phyloP scores from a whole-genome alignment of 257 asterid species.

The Solanum etuberosum region DNA sequence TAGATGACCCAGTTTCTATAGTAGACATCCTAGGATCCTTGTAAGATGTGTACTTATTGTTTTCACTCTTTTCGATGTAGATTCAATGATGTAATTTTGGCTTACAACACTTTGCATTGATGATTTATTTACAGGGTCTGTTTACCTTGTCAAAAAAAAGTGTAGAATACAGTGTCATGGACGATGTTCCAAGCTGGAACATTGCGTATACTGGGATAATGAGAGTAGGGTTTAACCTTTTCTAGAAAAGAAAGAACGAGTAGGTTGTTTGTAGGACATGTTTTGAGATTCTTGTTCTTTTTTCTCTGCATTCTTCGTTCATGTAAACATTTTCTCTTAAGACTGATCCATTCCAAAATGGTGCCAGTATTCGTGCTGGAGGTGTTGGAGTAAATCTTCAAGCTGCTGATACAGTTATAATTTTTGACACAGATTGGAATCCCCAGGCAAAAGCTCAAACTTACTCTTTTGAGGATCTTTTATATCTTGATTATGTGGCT shows the following conservation, averaged over 20 bases:
- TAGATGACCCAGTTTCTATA: background rate
- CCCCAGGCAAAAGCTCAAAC: slow-evolving; percentile 60
- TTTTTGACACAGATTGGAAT: slow-evolving; percentile 99
- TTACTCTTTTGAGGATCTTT: slow-evolving; percentile 2
- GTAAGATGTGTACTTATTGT: background rate
- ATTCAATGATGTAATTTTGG: background rate
- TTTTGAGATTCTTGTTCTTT: background rate
- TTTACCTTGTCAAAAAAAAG: background rate
- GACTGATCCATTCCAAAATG: slow-evolving; percentile 11
- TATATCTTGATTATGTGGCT: background rate
- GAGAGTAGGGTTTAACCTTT: background rate
- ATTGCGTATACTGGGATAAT: background rate
- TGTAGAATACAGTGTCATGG: background rate
- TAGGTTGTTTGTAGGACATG: background rate
- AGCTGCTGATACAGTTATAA: slow-evolving; percentile 99
- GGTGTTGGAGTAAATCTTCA: slow-evolving; percentile 99
- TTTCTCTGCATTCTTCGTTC: background rate
- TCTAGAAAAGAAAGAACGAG: background rate
- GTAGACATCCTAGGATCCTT: background rate
- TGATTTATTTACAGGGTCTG: too few relatives aligned
- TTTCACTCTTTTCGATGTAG: background rate
- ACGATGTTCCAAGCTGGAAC: background rate
- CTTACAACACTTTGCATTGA: background rate
- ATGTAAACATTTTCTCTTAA: background rate
- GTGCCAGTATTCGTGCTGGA: slow-evolving; percentile 94